A percentile compares a stretch with the other conserved stretches of the same genome.
phyloP scores from a whole-genome alignment of 2,329 filamentous ascomycete species.

The Nemania abortiva region DNA sequence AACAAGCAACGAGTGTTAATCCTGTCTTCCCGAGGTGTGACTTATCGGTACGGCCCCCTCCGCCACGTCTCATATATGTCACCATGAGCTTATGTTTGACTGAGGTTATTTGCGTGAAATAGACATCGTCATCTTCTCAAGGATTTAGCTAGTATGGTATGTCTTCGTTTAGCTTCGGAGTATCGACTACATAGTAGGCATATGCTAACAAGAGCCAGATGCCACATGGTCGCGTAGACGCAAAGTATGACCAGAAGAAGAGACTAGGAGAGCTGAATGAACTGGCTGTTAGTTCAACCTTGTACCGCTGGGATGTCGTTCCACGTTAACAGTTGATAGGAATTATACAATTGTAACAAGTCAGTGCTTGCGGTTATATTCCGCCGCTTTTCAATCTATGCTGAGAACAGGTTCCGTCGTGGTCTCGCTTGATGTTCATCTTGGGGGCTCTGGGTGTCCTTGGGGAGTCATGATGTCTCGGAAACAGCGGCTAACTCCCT shows the following conservation, averaged over 20 bases:
- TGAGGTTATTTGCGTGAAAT: neutral
- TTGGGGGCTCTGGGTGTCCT: neutral
- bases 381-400: neutral
- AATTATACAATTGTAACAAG: conserved; percentile 91
- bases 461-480: neutral
- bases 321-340: conserved; percentile 28
- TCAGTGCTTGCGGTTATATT: conserved; percentile 22
- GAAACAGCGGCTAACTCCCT: conserved; percentile 15
- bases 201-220: conserved; percentile 33
- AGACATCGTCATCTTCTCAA: conserved; percentile 94
- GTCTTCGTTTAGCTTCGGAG: neutral
- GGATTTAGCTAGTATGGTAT: conserved; percentile 85
- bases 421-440: conserved; percentile 55
- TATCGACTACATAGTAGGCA: neutral
- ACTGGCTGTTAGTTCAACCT: conserved; percentile 34
- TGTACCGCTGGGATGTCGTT: neutral
- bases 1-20: conserved; percentile 86
- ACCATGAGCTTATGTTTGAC: conserved; percentile 60
- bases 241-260: conserved; percentile 96
- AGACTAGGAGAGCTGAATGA: conserved; percentile 68
- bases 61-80: neutral
- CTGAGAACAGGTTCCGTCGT: neutral
- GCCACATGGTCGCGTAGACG: conserved; percentile 92
- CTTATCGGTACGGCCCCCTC: conserved; percentile 64
- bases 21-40: conserved; percentile 91